Evolutionary conservation across 208 protist species (phyloP).

Genomic region (Hexamita inflata): DNA sequence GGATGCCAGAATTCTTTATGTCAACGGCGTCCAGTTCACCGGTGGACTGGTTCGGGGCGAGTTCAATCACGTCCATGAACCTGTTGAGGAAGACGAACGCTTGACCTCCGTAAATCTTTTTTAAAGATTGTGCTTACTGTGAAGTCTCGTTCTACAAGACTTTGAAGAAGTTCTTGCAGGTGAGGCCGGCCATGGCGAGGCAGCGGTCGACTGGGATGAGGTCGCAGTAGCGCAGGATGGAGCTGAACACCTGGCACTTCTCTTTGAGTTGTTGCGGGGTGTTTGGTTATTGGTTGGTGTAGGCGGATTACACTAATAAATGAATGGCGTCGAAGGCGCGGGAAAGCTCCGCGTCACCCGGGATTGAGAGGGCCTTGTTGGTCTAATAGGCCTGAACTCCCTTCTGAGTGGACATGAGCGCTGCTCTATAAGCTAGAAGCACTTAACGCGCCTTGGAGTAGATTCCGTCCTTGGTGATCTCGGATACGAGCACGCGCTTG

Average conservation of each 20-base stretch:
- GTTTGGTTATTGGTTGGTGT: not conserved
- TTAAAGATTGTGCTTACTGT: not conserved
- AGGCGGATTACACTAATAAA: not conserved
- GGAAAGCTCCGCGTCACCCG: constrained; percentile 22
- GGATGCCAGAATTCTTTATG: not conserved
- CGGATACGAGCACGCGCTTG: not conserved
- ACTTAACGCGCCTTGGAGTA: not conserved
- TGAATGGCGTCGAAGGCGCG: not conserved
- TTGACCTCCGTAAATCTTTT: not conserved
- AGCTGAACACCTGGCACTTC: not conserved
- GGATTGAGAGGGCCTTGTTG: not conserved
- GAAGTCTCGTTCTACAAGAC: not conserved
- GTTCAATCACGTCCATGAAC: not conserved
- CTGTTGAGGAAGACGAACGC: constrained; percentile 10
- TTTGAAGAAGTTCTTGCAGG: constrained; percentile 6
- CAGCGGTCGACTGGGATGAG: constrained; percentile 12
- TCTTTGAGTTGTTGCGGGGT: not conserved
- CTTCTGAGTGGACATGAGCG: not conserved
- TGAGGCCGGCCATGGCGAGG: not conserved
- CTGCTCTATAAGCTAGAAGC: not conserved
- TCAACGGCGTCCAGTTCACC: not conserved
- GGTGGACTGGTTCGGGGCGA: not conserved
- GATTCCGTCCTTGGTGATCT: not conserved
- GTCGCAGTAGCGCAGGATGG: constrained; percentile 20
- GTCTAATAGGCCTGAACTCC: not conserved